Percentiles rank a stretch among this genome's conserved stretches.
Conservation (phyloP, 2,329 filamentous ascomycete species). For the Didymella pomorum region DNA sequence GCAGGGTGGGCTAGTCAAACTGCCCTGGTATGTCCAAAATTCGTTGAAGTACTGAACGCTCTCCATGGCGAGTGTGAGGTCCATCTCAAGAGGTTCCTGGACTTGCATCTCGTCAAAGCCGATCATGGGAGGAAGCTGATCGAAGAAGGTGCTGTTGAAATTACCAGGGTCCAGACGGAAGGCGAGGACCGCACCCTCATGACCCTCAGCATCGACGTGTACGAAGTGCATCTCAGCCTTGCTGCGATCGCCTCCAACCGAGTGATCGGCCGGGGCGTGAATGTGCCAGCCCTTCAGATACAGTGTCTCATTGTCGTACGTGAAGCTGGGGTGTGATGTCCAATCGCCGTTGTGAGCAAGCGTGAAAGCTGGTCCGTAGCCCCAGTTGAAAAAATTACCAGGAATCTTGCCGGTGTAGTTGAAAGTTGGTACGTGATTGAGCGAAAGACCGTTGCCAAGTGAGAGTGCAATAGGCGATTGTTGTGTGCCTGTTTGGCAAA, state of each 20-base stretch:
- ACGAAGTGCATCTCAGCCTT: slow-evolving; percentile 61
- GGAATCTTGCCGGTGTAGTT: slow-evolving; percentile 49
- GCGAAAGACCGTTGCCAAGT: slow-evolving; percentile 52
- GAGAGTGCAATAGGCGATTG: slow-evolving; percentile 60
- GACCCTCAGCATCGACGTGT: slow-evolving; percentile 54
- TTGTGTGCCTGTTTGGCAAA: slow-evolving; percentile 61
- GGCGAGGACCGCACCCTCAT: slow-evolving; percentile 57
- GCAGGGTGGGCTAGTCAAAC: slow-evolving; percentile 59
- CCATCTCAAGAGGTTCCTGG: slow-evolving; percentile 34
- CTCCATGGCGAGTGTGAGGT: slow-evolving; percentile 46
- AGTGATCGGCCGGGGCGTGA: slow-evolving; percentile 61
- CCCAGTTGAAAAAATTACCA: slow-evolving; percentile 60
- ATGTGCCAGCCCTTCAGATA: slow-evolving; percentile 62
- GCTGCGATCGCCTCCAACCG: slow-evolving; percentile 53
- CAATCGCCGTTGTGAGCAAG: slow-evolving; percentile 50
- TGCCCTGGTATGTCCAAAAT: slow-evolving; percentile 61
- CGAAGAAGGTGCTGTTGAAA: slow-evolving; percentile 51
- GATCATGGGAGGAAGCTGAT: slow-evolving; percentile 54
- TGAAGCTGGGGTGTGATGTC: slow-evolving; percentile 53
- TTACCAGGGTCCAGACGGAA: slow-evolving; percentile 58
- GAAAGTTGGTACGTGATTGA: slow-evolving; percentile 54
- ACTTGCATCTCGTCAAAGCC: slow-evolving; percentile 49
- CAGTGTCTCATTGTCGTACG: slow-evolving; percentile 57
- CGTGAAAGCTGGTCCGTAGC: slow-evolving; percentile 58
- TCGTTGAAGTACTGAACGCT: slow-evolving; percentile 53